Evolutionary conservation across 2,329 filamentous ascomycete species (phyloP), one percentile per base, ranked within the genome.

Genomic region (Aspergillus sojae): DNA sequence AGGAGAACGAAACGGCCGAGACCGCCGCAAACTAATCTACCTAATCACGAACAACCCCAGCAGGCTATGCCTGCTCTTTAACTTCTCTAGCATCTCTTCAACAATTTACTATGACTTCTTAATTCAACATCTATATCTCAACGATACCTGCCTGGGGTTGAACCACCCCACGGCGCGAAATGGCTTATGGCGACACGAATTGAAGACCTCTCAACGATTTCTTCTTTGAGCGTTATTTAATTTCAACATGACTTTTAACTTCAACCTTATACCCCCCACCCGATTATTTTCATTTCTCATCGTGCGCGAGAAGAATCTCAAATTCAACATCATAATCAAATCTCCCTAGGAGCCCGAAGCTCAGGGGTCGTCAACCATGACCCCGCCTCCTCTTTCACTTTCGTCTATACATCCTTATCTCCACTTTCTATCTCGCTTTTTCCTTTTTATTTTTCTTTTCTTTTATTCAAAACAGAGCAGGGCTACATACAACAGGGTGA

Each of bases 131-230:
- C 68, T 65, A 67, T 41, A 57, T 76, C 75, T 77, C 75, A 77
- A 77, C 75, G 74, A 75, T 72, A 74, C 68, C 67, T 62, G 67
- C 67, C 69, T 58, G 50, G 60, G 65, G 48, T 23, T 30, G 26
- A 56, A 28, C 63, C 48, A 53, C 43, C 62, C 54, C 59, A 62
- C 12, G 65, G 65, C 62, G 32, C 21, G 67, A 65, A 66, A 75
- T 74, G 69, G 75, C 73, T 77, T 71, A 77, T 71, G 75, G 73
- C 74, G 74, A 74, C 70, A 77, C 70, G 75, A 77, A 54, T 67
- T 74, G 75, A 77, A 76, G 74, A 77, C 72, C 72, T 77, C 75
- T 77, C 75, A 77, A 78, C 75, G 74, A 78, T 74, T 76, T 76
- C 72, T 77, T 77, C 74, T 65, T 71, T 72, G 70, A 76, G 74